Base-by-base conservation (phyloP, 768 basidiomycete genomes). In the Macrocybe gigantea region DNA sequence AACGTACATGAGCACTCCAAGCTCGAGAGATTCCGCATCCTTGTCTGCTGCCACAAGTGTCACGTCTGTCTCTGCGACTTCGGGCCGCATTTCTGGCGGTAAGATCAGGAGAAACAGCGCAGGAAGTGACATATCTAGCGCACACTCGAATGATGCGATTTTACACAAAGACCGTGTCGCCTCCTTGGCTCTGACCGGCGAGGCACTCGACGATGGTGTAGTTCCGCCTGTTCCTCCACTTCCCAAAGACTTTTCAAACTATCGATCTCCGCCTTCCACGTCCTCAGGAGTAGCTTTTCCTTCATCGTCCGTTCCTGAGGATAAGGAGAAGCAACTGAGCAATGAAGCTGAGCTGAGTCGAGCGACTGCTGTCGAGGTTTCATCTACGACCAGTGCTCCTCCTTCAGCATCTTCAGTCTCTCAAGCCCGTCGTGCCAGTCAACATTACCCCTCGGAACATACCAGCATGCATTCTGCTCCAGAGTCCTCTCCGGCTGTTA, bases 201-300 rank as follows among this genome's bases (percentile, higher is more conserved):
- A 92, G 52, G 65, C 66, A 38, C 63, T 68, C 38, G 86, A 88
- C 49, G 80, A 80, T 55, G 68, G 70, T 49, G 58, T 69, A 48
- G 93, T 96, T n/a, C 93, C 93, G 12, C 93, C 93, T 29, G 92
- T 95, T 3, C 93, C 93, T 33, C 93, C 93, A 34, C 70, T 96
- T 29, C 93, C 93, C 38, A 94, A 96, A 69, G 90, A 93, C 58
- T 65, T 93, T 47, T 82, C 85, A n/a, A 80, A 67, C 14, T 88
- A 82, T 67, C 82, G 81, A 45, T 83, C 85, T 1, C 85, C 85
- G 15, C 82, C 80, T 12, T 67, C 76, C 14, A 76, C 82, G 12
- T 75, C 85, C 12, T 68, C 82, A 22, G 70, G 72, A 38, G 65
- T 79, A 44, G 59, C 69, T 13, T 79, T 82, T 54, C 78, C 84